A percentile compares a stretch with the other conserved stretches of the same genome.
These are phyloP conservation scores for Diaporthe aspalathi DNA, from an alignment of 2,329 filamentous ascomycete species.

Conservation along the genomic window DNA sequence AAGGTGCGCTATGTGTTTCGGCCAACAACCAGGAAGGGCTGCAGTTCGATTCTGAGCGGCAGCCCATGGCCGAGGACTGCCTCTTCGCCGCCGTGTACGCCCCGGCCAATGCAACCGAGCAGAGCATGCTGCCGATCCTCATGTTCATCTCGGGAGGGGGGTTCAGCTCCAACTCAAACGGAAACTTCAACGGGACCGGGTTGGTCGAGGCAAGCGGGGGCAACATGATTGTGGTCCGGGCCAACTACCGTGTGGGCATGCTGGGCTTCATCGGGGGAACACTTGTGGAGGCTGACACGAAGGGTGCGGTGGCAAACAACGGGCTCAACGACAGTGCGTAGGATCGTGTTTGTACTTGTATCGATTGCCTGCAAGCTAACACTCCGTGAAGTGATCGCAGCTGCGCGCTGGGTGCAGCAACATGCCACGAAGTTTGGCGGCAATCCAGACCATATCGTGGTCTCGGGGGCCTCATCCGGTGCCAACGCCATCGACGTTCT, in stretches of 20 bases:
- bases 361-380: neutral
- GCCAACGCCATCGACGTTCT: conserved; percentile 34
- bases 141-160: conserved; percentile 32
- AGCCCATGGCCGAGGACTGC: conserved; percentile 36
- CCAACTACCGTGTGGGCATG: conserved; percentile 35
- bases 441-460: conserved; percentile 35
- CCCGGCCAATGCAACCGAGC: conserved; percentile 30
- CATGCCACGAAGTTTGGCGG: conserved; percentile 34
- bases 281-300: conserved; percentile 26
- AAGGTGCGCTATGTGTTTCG: conserved; percentile 26
- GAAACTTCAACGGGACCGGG: conserved; percentile 32
- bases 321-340: conserved; percentile 32
- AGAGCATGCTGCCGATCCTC: conserved; percentile 32
- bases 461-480: conserved; percentile 25
- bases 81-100: conserved; percentile 34
- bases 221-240: conserved; percentile 31
- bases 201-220: conserved; percentile 33
- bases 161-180: conserved; percentile 34
- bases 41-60: conserved; percentile 31
- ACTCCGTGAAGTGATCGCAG: conserved; percentile 18
- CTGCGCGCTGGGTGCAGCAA: conserved; percentile 33
- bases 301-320: conserved; percentile 29
- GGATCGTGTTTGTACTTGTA: neutral
- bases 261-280: conserved; percentile 33
- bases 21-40: conserved; percentile 35